Evolutionary conservation across 108 stramenopile genomes (phyloP), one percentile per base, ranked within the genome.

Genomic region (Skeletonema grethae): DNA sequence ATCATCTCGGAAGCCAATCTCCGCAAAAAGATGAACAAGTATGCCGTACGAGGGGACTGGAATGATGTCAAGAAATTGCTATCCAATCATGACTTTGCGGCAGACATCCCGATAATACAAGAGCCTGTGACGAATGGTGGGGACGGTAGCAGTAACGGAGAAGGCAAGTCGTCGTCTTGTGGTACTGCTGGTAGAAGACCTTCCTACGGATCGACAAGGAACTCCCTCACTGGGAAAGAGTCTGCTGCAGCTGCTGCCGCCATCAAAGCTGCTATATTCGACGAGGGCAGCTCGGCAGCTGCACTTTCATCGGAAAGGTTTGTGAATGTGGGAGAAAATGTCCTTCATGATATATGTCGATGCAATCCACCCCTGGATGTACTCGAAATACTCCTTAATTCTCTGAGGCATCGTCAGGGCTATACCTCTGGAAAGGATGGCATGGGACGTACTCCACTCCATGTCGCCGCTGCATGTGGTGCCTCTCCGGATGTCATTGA

Each of bases 321-420:
- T 34, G 6, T 63, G 59, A 64, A 60, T 32, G 58, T 46, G 22
- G 78, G 69, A n/a, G 78, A 79, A 32, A 79, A 72, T 53, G n/a
- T 79, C 9, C 24, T 79, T 36, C 78, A 79, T 55, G 78, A 79
- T 50, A 7, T 79, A 0, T 79, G 78, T 45, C 63, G 67, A 0
- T 71, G 41, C 53, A 45, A 62, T 38, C 78, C 78, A 29, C 70
- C 78, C 2, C 35, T 59, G 1, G 71, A 79, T 35, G 71, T 79
- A 1, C 13, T 79, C 18, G 78, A 79, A 36, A 50, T 30, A 41
- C 66, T 79, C 0, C 22, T 79, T 11, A 11, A 25, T 6, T 57
- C 55, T 13, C 28, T 79, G n/a, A 35, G 71, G 7, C 59, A 68
- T 29, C 41, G 77, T 16, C 22, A 18, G 16, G 70, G 60, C 3